Base-by-base conservation (phyloP, 2,329 filamentous ascomycete species). In the Nakataea oryzae region DNA sequence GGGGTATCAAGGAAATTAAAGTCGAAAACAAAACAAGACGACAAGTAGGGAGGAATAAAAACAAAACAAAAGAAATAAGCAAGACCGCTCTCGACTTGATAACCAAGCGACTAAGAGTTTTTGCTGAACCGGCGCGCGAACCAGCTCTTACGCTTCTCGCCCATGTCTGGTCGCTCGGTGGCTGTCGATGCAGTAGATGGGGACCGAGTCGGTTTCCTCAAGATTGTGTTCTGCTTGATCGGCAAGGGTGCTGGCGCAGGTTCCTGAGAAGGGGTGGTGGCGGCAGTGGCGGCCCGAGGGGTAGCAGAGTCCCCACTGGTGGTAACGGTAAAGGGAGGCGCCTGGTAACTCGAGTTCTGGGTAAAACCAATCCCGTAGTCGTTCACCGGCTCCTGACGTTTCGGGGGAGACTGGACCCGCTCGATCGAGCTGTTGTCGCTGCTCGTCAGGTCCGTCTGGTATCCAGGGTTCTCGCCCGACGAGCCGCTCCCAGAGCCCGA, bases 401-500 rank as follows among this genome's bases (percentile, higher is more conserved):
- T 82, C 47, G 79, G 76, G 6, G 79, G 78, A 60, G 86, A 82
- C 63, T 80, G 77, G 28, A 86, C 78, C 65, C 91, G 87, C 71
- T 96, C 91, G 67, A 96, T 85, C 1, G 91, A 96, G 76, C 91
- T 96, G 76, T 96, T 96, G 71, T 96, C 90, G 71, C 92, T 96
- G 76, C 90, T 95, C 62, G 82, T 77, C 55, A 90, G 93, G 71
- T 96, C 92, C 64, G 91, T 96, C 66, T 88, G 87, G 73, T 95
- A 93, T 62, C 86, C 87, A 70, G 84, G 87, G 14, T 86, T 86
- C 63, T 96, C 92, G 61, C 78, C 86, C 65, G 87, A 85, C 67
- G 85, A 89, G 59, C 86, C 89, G 69, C 86, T 90, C 27, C 86
- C 87, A 13, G 86, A 86, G 64, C 87, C 88, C 14, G 90, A 91